Conservation (phyloP, 768 basidiomycete genomes). For the Boletus rubropictus region DNA sequence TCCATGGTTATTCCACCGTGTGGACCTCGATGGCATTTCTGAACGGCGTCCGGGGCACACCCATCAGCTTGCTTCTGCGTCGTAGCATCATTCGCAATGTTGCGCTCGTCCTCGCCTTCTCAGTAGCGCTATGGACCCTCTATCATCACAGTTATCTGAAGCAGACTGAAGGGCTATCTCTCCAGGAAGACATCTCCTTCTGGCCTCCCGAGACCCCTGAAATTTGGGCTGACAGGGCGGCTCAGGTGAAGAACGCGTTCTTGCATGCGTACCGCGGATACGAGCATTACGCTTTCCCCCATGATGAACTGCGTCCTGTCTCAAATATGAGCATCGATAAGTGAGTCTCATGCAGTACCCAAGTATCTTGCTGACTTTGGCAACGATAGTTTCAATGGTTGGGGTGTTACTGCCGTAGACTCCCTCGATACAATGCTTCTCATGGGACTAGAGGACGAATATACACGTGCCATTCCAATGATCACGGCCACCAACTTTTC, state of each 20-base stretch:
- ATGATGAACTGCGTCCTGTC: conserved; percentile 58
- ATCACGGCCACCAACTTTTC: conserved; percentile 47
- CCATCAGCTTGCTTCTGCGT: conserved; percentile 4
- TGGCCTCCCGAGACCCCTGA: conserved; percentile 28
- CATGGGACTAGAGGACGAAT: conserved; percentile 72
- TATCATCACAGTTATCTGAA: conserved; percentile 10
- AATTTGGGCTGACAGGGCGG: conserved; percentile 49
- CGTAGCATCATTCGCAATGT: conserved; percentile 23
- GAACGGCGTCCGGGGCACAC: not conserved
- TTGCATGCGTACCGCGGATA: conserved; percentile 65
- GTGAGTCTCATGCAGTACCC: conserved; percentile 32
- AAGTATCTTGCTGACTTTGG: not conserved
- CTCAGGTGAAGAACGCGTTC: conserved; percentile 56
- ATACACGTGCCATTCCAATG: conserved; percentile 52
- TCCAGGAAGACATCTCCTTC: conserved; percentile 11
- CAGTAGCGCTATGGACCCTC: conserved; percentile 17
- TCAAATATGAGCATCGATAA: conserved; percentile 43
- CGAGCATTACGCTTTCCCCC: conserved; percentile 51
- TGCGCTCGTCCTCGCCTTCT: conserved; percentile 10
- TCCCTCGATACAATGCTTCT: conserved; percentile 82
- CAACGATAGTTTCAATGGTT: conserved; percentile 64
- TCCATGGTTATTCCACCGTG: too few species aligned
- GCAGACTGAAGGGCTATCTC: not conserved
- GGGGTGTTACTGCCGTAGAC: conserved; percentile 75
- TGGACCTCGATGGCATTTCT: conserved; percentile 6